Conservation (phyloP, 1,284 basidiomycete species). For the Pascua guehoae region DNA sequence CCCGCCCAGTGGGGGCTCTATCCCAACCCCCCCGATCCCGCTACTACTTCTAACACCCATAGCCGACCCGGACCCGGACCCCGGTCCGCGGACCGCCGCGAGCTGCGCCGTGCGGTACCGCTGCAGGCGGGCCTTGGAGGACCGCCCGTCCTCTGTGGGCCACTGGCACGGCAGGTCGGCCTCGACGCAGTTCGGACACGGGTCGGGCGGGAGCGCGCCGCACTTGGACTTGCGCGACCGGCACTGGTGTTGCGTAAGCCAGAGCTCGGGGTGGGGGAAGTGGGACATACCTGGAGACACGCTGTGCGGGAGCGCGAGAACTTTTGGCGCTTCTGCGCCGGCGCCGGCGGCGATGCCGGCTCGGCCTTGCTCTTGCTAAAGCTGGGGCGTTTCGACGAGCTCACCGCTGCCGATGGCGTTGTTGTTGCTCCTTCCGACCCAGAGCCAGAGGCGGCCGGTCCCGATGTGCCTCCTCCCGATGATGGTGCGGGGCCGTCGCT, state of each 20-base stretch:
- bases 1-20: too few species aligned
- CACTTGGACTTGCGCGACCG: slow-evolving; percentile 27
- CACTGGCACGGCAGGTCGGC: slow-evolving; percentile 22
- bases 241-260: slow-evolving; percentile 14
- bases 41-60: too few species aligned
- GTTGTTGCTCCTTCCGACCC: too few species aligned
- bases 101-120: slow-evolving; percentile 5
- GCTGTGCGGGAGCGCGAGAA: slow-evolving; percentile 24
- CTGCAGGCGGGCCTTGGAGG: slow-evolving; percentile 21
- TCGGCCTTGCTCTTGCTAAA: not conserved
- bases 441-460: too few species aligned
- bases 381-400: too few species aligned
- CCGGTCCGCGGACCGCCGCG: too few species aligned
- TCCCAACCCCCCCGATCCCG: too few species aligned
- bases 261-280: slow-evolving; percentile 1
- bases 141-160: slow-evolving; percentile 29
- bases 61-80: too few species aligned
- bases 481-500: too few species aligned
- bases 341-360: not conserved
- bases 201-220: slow-evolving; percentile 22
- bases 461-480: too few species aligned
- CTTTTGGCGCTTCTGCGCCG: slow-evolving; percentile 20
- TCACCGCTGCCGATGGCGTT: too few species aligned
- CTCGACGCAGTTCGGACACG: slow-evolving; percentile 29
- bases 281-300: slow-evolving; percentile 4